Evolutionary conservation across 1,284 basidiomycete species (phyloP).

Genomic region (Pascua guehoae): DNA sequence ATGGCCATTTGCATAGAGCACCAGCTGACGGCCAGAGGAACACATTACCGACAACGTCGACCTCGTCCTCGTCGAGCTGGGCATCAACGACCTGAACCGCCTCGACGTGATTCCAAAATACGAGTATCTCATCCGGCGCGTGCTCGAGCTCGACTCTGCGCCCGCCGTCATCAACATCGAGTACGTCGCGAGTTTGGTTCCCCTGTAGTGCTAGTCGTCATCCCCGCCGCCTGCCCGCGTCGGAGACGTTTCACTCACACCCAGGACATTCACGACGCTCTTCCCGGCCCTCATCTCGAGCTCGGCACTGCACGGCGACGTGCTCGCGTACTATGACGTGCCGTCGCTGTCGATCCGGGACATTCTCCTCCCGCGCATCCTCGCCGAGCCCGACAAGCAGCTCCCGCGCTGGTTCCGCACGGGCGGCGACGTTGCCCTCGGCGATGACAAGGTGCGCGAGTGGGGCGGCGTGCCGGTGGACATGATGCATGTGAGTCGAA

Average conservation of each 20-base stretch:
- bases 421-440: slow-evolving; percentile 27
- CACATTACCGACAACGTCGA: slow-evolving; percentile 40
- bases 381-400: slow-evolving; percentile 36
- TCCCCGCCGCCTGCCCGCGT: too few species aligned
- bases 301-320: slow-evolving; percentile 42
- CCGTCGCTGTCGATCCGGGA: slow-evolving; percentile 44
- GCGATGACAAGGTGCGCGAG: slow-evolving; percentile 40
- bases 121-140: slow-evolving; percentile 38
- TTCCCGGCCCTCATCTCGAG: slow-evolving; percentile 39
- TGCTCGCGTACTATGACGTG: slow-evolving; percentile 45
- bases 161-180: slow-evolving; percentile 47
- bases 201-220: not conserved
- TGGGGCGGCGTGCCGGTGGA: slow-evolving; percentile 42
- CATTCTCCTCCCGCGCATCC: slow-evolving; percentile 38
- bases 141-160: slow-evolving; percentile 36
- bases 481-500: slow-evolving; percentile 44
- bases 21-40: slow-evolving; percentile 30
- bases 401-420: slow-evolving; percentile 46
- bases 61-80: slow-evolving; percentile 45
- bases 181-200: slow-evolving; percentile 18
- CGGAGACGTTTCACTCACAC: not conserved
- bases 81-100: slow-evolving; percentile 43
- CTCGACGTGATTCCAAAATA: slow-evolving; percentile 34
- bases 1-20: too few species aligned
- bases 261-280: slow-evolving; percentile 46